A percentile compares a stretch with the other conserved stretches of the same genome.
These are phyloP conservation scores for Liriodendron chinense DNA, from an alignment of 164 flowering plant species.

Conservation along the genomic window DNA sequence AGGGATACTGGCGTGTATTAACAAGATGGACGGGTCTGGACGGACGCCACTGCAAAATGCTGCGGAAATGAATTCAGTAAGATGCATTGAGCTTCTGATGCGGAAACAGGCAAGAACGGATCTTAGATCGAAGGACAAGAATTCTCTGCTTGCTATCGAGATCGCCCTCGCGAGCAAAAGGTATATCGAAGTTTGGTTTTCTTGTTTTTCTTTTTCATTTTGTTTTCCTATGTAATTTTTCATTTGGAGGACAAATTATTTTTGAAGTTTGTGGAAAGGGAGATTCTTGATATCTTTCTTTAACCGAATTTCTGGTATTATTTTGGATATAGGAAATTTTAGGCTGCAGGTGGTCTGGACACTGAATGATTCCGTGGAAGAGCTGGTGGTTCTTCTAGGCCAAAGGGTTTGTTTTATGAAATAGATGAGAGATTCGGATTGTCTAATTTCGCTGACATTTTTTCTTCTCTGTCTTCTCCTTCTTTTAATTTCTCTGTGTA, in stretches of 20 bases:
- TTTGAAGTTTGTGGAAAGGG: too few species aligned
- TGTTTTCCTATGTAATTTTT: too few species aligned
- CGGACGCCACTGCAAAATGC: conserved; percentile 46
- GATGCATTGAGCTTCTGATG: conserved; percentile 44
- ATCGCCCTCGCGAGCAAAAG: conserved; percentile 30
- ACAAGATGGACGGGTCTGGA: conserved; percentile 33
- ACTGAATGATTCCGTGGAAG: conserved; percentile 33
- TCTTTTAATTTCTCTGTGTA: too few species aligned
- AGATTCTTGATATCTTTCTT: too few species aligned
- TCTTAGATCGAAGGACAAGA: conserved; percentile 36
- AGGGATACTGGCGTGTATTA: conserved; percentile 29
- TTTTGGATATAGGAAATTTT: conserved; percentile 3
- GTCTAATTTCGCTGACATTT: too few species aligned
- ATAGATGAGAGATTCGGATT: neutral
- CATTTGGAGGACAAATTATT: too few species aligned
- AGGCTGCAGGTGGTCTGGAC: conserved; percentile 48
- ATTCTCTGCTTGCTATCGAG: too few species aligned
- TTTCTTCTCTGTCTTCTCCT: too few species aligned
- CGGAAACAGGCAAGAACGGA: conserved; percentile 46
- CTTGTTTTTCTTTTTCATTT: conserved; percentile 8
- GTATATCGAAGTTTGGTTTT: too few species aligned
- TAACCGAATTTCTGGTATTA: neutral
- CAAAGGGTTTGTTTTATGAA: conserved; percentile 31
- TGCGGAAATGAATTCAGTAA: conserved; percentile 36
- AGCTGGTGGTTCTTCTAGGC: conserved; percentile 34